A percentile compares a stretch with the other conserved stretches of the same genome.
phyloP scores from a whole-genome alignment of 176 grass and related monocot genomes.

The Miscanthus lutarioriparius region DNA sequence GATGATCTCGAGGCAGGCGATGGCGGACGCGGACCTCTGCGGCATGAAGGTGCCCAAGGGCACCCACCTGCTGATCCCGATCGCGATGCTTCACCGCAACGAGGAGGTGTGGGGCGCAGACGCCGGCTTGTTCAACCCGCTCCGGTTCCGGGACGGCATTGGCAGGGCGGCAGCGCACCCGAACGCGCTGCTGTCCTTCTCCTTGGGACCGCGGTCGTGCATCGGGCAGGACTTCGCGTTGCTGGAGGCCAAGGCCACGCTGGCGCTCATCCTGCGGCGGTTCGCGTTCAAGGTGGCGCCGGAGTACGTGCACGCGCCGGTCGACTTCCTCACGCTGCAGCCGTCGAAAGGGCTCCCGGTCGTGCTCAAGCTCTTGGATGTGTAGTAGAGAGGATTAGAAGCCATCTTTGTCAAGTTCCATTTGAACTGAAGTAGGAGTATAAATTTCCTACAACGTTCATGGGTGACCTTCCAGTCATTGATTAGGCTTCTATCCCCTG shows the following conservation, averaged over 20 bases:
- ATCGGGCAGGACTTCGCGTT: conserved; percentile 63
- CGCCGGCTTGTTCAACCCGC: conserved; percentile 55
- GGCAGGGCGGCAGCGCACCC: conserved; percentile 37
- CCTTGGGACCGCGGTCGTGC: conserved; percentile 42
- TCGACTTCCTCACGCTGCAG: conserved; percentile 35
- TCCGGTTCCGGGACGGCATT: conserved; percentile 51
- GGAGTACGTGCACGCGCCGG: conserved; percentile 59
- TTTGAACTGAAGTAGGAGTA: too few relatives aligned
- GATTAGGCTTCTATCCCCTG: too few relatives aligned
- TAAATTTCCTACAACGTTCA: too few relatives aligned
- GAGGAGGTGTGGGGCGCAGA: conserved; percentile 52
- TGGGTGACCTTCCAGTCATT: too few relatives aligned
- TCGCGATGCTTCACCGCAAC: conserved; percentile 49
- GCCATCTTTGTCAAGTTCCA: background rate
- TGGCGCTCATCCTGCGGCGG: conserved; percentile 44
- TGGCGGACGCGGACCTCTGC: conserved; percentile 37
- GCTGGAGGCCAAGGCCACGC: conserved; percentile 48
- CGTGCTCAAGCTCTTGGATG: conserved; percentile 33
- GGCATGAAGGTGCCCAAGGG: conserved; percentile 38
- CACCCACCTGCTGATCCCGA: conserved; percentile 33
- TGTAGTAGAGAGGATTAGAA: background rate
- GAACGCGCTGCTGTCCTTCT: conserved; percentile 62
- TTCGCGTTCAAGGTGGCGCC: conserved; percentile 50
- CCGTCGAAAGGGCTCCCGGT: conserved; percentile 45
- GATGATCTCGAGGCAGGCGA: background rate